These are phyloP conservation scores for Naegleria lovaniensis DNA, from an alignment of 208 protist species.

Conservation along the genomic window DNA sequence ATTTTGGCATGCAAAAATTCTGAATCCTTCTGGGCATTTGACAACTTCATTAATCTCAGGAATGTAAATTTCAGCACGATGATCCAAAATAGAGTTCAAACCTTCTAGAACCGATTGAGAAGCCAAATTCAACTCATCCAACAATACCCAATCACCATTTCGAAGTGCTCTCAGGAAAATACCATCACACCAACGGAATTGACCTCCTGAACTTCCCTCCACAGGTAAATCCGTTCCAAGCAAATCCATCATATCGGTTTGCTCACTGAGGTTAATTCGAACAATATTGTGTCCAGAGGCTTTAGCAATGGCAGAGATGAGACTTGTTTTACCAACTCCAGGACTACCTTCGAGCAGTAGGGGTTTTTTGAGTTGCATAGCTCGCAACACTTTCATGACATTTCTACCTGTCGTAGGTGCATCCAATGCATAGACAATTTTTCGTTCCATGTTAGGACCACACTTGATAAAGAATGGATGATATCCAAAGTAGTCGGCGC, in stretches of 20 bases:
- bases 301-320: slow-evolving; percentile 89
- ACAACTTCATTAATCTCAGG: slow-evolving; percentile 80
- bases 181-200: slow-evolving; percentile 96
- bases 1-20: slow-evolving; percentile 99
- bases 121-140: slow-evolving; percentile 99
- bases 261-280: slow-evolving; percentile 99
- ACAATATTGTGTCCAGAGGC: slow-evolving; percentile 78
- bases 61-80: slow-evolving; percentile 86
- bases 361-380: slow-evolving; percentile 71
- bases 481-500: slow-evolving; percentile 25
- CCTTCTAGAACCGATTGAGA: slow-evolving; percentile 98
- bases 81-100: slow-evolving; percentile 99
- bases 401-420: slow-evolving; percentile 93
- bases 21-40: slow-evolving; percentile 65
- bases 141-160: slow-evolving; percentile 95
- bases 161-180: slow-evolving; percentile 89
- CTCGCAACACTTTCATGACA: slow-evolving; percentile 87
- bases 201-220: slow-evolving; percentile 53
- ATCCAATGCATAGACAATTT: slow-evolving; percentile 79
- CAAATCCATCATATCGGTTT: slow-evolving; percentile 97
- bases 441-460: slow-evolving; percentile 42
- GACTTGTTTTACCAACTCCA: slow-evolving; percentile 91
- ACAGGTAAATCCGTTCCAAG: slow-evolving; percentile 74
- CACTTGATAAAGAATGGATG: slow-evolving; percentile 35
- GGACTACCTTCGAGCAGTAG: slow-evolving; percentile 95